These are phyloP conservation scores for Euclidium syriacum DNA, from an alignment of 345 rosid species.

Conservation along the genomic window DNA sequence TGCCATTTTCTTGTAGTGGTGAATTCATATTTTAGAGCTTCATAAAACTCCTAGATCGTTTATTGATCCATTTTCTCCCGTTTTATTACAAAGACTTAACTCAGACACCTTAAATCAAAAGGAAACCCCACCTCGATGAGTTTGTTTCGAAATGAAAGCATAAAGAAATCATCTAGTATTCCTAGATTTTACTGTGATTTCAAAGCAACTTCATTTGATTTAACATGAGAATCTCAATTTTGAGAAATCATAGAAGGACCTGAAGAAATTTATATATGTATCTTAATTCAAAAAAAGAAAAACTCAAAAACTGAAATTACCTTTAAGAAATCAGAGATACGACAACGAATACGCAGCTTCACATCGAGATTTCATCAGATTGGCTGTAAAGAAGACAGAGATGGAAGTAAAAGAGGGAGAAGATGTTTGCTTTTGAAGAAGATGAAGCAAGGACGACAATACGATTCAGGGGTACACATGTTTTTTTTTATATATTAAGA, in stretches of 20 bases:
- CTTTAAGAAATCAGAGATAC: conserved; percentile 16
- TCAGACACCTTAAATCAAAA: neutral
- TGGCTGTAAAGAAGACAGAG: conserved; percentile 1
- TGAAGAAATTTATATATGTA: neutral
- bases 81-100: too few relatives aligned
- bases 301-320: neutral
- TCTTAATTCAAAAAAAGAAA: neutral
- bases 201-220: conserved; percentile 22
- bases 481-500: too few relatives aligned
- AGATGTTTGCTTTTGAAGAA: too few relatives aligned
- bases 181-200: conserved; percentile 45
- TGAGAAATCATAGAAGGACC: neutral
- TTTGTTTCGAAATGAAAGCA: conserved; percentile 60
- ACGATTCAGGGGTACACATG: too few relatives aligned
- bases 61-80: too few relatives aligned
- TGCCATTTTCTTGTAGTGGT: too few relatives aligned
- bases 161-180: conserved; percentile 50
- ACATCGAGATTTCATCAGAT: neutral
- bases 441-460: too few relatives aligned
- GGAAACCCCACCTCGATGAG: conserved; percentile 46
- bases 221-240: conserved; percentile 30
- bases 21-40: too few relatives aligned
- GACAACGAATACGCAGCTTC: conserved; percentile 10
- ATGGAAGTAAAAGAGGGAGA: conserved; percentile 12
- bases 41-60: too few relatives aligned